Evolutionary conservation across 139 green algal genomes (phyloP).

Genomic region (Chlorella sp.): DNA sequence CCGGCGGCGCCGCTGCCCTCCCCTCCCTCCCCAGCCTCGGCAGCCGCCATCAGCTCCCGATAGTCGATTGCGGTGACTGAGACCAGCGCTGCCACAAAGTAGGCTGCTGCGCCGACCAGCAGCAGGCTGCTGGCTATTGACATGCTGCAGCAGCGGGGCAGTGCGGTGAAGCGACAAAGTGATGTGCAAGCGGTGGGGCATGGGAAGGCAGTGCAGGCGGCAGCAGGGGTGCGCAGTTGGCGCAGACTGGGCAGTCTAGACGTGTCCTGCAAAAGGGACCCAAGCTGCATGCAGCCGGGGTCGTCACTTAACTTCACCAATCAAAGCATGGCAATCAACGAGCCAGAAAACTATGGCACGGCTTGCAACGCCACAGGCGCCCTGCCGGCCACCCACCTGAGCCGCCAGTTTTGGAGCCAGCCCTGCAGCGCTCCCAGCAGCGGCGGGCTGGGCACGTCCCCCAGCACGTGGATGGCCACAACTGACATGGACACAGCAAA

Average conservation of each 20-base stretch:
- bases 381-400: not conserved
- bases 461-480: slow-evolving; percentile 89
- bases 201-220: not conserved
- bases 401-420: slow-evolving; percentile 51
- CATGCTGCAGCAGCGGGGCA: slow-evolving; percentile 9
- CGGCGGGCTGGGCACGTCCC: slow-evolving; percentile 93
- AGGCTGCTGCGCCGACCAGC: slow-evolving; percentile 10
- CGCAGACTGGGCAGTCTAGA: too few species aligned
- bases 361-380: too few species aligned
- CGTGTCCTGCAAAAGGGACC: too few species aligned
- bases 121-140: slow-evolving; percentile 19
- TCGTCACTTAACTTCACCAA: not conserved
- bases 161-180: not conserved
- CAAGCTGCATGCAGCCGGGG: not conserved
- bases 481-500: slow-evolving; percentile 83
- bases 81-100: not conserved
- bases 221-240: too few species aligned
- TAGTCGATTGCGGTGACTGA: slow-evolving; percentile 11
- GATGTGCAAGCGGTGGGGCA: not conserved
- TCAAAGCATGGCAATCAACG: not conserved
- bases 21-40: not conserved
- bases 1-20: not conserved
- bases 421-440: slow-evolving; percentile 82
- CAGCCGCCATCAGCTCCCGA: not conserved
- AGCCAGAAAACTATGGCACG: too few species aligned